Conservation (phyloP, 2,329 filamentous ascomycete species). For the Talaromyces sp. region DNA sequence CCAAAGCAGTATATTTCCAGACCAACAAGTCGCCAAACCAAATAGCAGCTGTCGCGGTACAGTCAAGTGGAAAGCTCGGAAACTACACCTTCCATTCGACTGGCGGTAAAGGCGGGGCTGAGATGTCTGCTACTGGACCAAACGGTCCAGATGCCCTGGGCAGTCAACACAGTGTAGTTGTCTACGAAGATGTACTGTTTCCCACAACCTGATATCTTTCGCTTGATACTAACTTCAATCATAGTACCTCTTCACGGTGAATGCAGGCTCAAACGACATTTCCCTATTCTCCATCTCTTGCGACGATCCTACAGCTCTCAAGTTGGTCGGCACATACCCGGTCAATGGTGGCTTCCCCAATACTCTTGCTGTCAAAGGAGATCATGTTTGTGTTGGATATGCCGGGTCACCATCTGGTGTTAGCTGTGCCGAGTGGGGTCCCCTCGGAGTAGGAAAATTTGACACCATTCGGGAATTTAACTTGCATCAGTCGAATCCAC, state of each 20-base stretch:
- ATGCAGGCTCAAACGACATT: neutral
- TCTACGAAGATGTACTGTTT: neutral
- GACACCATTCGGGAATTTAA: neutral
- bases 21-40: constrained; percentile 1
- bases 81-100: neutral
- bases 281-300: neutral
- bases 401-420: neutral
- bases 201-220: neutral
- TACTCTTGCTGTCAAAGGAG: neutral
- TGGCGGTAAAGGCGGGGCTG: neutral
- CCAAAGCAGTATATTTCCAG: neutral
- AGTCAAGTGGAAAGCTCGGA: neutral
- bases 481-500: neutral
- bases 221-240: neutral
- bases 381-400: neutral
- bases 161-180: neutral
- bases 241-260: neutral
- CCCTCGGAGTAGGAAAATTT: neutral
- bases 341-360: neutral
- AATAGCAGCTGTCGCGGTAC: neutral
- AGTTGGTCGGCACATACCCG: neutral
- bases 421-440: neutral
- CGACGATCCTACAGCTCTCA: neutral
- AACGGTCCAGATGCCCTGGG: neutral
- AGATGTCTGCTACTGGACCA: neutral